Evolutionary conservation across 306 rosid genomes (phyloP), one percentile per base, ranked within the genome.

Genomic region (Trifolium dubium): DNA sequence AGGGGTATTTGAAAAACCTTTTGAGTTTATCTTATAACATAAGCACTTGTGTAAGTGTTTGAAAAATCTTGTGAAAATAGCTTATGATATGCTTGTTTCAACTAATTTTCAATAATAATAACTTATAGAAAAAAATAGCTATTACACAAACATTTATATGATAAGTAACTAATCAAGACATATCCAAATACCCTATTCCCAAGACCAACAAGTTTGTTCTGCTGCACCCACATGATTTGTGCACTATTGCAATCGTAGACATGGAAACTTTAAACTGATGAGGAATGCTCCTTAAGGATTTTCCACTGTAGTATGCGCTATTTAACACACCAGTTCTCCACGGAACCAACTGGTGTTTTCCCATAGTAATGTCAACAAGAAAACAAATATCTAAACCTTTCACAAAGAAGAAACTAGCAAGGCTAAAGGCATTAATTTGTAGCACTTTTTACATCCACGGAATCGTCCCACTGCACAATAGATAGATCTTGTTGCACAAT

Each of bases 371-470:
- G 23, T 23, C 23, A 23, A 23, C 23, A 23, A 23, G 23, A 23
- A 23, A 23, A 23, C 23, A 23, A 23, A 23, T 23, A 23, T 23
- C 23, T 23, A 23, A 23, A 23, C 23, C 23, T 23, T 23, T 23
- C 23, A 23, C 23, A 23, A 23, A 23, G 40, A 29, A 44, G 59
- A 29, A 46, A 14, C 59, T 47, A 30, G 17, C 56, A 31, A 59
- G 9, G 19, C 65, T 30, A 31, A 1, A 8, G 39, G 43, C 71
- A 46, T 67, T 49, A 46, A 47, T 49, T 30, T 49, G 19, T 49
- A 68, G 15, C 61, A 68, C 43, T n/a, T 67, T 13, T 44, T 54
- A 63, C 41, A 49, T 47, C 56, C 67, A 58, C 76, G 28, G 55
- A 23, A 56, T 31, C 49, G 40, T 51, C 40, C 58, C 58, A 64